Evolutionary conservation across 495 filamentous ascomycete genomes (phyloP).

Genomic region (Friedmanniomyces simplex): DNA sequence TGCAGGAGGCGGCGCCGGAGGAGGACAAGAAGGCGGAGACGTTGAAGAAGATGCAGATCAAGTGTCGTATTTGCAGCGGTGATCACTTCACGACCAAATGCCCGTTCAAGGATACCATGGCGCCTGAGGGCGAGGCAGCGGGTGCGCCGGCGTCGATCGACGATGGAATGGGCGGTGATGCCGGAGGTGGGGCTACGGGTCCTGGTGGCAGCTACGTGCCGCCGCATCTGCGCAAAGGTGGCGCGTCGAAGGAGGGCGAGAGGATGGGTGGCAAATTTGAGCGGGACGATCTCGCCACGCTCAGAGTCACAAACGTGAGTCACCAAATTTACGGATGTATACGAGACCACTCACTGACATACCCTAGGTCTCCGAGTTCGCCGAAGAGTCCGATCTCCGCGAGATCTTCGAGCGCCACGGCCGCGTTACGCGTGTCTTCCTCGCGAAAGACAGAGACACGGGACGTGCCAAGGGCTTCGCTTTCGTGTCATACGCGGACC

Average conservation of each 20-base stretch:
- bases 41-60: constrained; percentile 98
- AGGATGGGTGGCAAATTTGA: constrained; percentile 92
- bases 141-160: constrained; percentile 43
- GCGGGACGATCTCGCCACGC: constrained; percentile 88
- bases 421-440: constrained; percentile 89
- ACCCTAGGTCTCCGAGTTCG: constrained; percentile 83
- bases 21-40: constrained; percentile 53
- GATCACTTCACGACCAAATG: constrained; percentile 97
- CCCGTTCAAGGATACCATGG: constrained; percentile 79
- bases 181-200: constrained; percentile 38
- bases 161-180: constrained; percentile 41
- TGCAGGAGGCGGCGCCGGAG: constrained; percentile 60
- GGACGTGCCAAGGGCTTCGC: constrained; percentile 93
- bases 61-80: constrained; percentile 95
- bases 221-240: constrained; percentile 77
- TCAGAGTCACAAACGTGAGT: constrained; percentile 93
- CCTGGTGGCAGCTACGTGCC: constrained; percentile 73
- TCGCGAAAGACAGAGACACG: constrained; percentile 94
- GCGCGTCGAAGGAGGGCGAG: constrained; percentile 47
- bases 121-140: constrained; percentile 54
- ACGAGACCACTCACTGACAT: neutral
- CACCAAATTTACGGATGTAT: constrained; percentile 8
- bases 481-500: constrained; percentile 90
- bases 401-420: constrained; percentile 97
- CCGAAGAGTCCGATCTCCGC: constrained; percentile 85